A percentile compares a stretch with the other conserved stretches of the same genome.
These are phyloP conservation scores for Rhizopogon vesiculosus DNA, from an alignment of 768 basidiomycete species.

Conservation along the genomic window DNA sequence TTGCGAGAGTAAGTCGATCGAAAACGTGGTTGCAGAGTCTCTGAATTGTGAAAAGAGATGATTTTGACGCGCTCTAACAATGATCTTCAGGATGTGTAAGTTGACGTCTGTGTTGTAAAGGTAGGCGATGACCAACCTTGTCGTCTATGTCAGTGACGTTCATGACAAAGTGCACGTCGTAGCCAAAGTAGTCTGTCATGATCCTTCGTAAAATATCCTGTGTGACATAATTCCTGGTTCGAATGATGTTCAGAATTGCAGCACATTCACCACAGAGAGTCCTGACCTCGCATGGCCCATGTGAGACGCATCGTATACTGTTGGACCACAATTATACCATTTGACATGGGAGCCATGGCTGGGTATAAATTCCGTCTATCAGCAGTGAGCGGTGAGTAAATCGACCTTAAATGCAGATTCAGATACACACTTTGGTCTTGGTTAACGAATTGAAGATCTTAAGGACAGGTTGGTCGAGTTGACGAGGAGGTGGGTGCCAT, in stretches of 20 bases:
- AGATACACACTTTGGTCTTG: conserved; percentile 68
- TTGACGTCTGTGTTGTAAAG: not conserved
- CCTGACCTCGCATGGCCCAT: conserved; percentile 96
- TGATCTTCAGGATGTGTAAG: conserved; percentile 61
- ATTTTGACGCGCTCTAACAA: conserved; percentile 81
- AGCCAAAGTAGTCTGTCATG: conserved; percentile 93
- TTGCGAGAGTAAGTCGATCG: conserved; percentile 51
- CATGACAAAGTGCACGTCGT: conserved; percentile 98
- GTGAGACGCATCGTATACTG: conserved; percentile 96
- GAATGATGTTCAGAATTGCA: conserved; percentile 1
- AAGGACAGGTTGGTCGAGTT: conserved; percentile 43
- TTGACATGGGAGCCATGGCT: conserved; percentile 71
- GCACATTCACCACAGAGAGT: not conserved
- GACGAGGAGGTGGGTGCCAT: conserved; percentile 38
- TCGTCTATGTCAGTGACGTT: conserved; percentile 99
- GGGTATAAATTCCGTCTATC: conserved; percentile 74
- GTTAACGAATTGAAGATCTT: conserved; percentile 92
- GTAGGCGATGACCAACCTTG: conserved; percentile 57
- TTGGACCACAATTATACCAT: conserved; percentile 99
- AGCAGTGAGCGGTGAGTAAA: conserved; percentile 7
- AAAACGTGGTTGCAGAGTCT: conserved; percentile 47
- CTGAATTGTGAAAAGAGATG: conserved; percentile 64
- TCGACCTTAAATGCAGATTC: conserved; percentile 10
- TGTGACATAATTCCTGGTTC: conserved; percentile 91
- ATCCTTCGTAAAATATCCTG: conserved; percentile 90